Conservation (phyloP, 805 yeast species). For the Isabelozyma gotoi region DNA sequence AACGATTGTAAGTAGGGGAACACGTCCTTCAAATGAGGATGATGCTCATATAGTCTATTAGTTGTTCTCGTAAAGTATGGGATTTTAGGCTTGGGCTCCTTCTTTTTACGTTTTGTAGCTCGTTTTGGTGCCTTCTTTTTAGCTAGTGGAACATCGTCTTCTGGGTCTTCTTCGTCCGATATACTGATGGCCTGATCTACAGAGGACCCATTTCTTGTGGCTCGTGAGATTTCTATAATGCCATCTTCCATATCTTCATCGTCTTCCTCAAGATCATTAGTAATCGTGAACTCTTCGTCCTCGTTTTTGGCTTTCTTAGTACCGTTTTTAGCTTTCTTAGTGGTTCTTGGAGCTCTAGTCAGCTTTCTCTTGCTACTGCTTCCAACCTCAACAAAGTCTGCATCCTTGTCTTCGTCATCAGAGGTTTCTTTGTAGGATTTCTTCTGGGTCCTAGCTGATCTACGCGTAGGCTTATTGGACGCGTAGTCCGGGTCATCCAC, state of each 20-base stretch:
- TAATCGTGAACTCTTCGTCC: conserved; percentile 10
- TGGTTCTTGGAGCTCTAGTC: conserved; percentile 7
- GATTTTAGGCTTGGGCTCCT: conserved; percentile 53
- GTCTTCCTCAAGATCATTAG: conserved; percentile 20
- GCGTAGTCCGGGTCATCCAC: conserved; percentile 34
- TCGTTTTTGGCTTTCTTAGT: conserved; percentile 8
- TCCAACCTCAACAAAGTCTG: conserved; percentile 8
- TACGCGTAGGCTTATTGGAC: conserved; percentile 11
- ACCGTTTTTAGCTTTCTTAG: conserved; percentile 3
- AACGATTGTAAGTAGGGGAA: conserved; percentile 61
- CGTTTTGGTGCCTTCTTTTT: conserved; percentile 19
- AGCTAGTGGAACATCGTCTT: conserved; percentile 22
- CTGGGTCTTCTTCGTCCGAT: conserved; percentile 28
- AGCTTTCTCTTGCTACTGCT: conserved; percentile 11
- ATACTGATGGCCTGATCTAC: conserved; percentile 22
- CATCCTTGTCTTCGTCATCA: conserved; percentile 16
- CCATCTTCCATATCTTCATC: conserved; percentile 35
- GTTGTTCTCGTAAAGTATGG: conserved; percentile 74
- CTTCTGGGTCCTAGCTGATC: conserved; percentile 12
- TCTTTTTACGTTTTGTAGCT: conserved; percentile 24
- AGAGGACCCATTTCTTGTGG: conserved; percentile 20
- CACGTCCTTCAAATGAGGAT: conserved; percentile 74
- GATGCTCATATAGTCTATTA: conserved; percentile 63
- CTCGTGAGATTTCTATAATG: conserved; percentile 17
- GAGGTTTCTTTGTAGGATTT: conserved; percentile 24